Percentiles rank a stretch among this genome's conserved stretches.
phyloP scores from a whole-genome alignment of 805 yeast species.

The Wickerhamomyces xylosicus region DNA sequence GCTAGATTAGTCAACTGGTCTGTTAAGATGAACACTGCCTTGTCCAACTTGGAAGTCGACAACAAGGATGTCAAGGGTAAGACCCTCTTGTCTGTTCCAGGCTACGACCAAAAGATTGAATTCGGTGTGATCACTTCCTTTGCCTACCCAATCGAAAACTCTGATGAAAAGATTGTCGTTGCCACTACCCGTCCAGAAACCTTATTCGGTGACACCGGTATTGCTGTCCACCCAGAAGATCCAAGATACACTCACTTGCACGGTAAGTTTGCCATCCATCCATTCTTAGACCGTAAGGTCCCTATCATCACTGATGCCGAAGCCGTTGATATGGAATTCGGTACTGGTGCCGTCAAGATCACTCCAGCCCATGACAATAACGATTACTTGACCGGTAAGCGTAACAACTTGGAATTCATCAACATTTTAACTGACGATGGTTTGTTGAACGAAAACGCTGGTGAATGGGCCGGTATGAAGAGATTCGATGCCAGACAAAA shows the following conservation, averaged over 20 bases:
- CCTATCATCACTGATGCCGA: constrained; percentile 87
- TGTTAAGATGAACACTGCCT: constrained; percentile 85
- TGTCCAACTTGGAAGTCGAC: constrained; percentile 93
- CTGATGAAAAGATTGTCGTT: constrained; percentile 79
- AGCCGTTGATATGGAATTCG: constrained; percentile 98
- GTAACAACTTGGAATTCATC: constrained; percentile 79
- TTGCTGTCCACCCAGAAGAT: constrained; percentile 96
- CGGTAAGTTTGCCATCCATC: constrained; percentile 87
- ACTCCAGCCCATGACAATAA: constrained; percentile 98
- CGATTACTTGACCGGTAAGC: constrained; percentile 94
- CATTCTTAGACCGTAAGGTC: constrained; percentile 72
- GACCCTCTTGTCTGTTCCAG: constrained; percentile 77
- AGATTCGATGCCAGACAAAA: constrained; percentile 87
- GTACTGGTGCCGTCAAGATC: constrained; percentile 99
- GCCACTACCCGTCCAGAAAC: constrained; percentile 99
- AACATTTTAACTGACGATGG: constrained; percentile 93
- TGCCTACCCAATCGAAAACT: constrained; percentile 78
- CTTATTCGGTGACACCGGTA: constrained; percentile 93
- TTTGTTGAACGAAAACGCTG: constrained; percentile 81
- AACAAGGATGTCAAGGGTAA: constrained; percentile 81
- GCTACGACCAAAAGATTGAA: constrained; percentile 82
- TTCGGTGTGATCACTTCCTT: constrained; percentile 96
- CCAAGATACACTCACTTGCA: constrained; percentile 87
- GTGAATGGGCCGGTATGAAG: constrained; percentile 84
- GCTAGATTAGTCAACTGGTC: constrained; percentile 94